Percentiles rank a stretch among this genome's conserved stretches.
Evolutionary conservation across 257 asterid genomes (phyloP).

Genomic region (Fraxinus anomala): DNA sequence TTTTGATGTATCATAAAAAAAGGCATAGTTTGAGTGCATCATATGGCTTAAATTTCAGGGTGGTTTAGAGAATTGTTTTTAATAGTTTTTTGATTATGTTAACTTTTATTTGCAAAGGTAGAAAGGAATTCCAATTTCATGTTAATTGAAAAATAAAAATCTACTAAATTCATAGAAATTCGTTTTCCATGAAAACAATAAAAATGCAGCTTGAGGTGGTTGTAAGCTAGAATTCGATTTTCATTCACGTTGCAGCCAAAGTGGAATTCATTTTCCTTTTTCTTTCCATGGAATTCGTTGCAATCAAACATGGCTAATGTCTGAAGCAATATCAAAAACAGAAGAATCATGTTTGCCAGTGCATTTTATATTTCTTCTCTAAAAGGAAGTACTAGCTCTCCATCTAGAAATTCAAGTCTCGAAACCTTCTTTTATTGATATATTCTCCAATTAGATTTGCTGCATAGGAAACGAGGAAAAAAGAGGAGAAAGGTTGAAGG

Average conservation of each 20-base stretch:
- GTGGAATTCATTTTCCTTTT: no score
- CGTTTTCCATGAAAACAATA: no score
- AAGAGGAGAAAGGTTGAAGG: neutral
- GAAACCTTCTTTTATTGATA: neutral
- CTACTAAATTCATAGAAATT: no score
- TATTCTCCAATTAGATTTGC: neutral
- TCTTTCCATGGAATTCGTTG: no score
- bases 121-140: no score
- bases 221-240: no score
- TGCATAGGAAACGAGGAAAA: neutral
- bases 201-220: no score
- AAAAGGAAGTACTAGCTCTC: neutral
- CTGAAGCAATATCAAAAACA: neutral
- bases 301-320: neutral
- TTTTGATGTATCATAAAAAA: conserved; percentile 9
- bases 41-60: conserved; percentile 17
- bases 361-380: neutral
- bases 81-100: neutral
- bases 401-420: neutral
- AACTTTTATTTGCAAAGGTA: no score
- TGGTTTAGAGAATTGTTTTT: neutral
- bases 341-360: conserved; percentile 3
- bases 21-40: neutral
- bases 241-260: no score
- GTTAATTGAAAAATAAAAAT: no score